These are phyloP conservation scores for Pythium aristosporum DNA, from an alignment of 352 stramenopile genomes.

Conservation along the genomic window DNA sequence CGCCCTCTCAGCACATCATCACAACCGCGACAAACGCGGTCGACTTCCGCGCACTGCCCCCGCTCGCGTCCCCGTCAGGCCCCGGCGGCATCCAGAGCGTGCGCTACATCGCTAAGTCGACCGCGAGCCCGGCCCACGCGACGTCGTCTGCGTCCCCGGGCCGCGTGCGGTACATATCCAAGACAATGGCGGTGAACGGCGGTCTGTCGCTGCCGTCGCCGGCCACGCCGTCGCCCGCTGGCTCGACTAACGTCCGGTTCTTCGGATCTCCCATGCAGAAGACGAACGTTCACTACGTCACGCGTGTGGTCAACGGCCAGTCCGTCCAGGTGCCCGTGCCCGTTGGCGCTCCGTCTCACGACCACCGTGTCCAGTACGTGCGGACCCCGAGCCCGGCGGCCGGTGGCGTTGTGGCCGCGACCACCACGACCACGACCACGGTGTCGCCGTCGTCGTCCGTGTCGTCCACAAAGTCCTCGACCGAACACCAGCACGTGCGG, in stretches of 20 bases:
- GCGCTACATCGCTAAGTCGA: conserved; percentile 9
- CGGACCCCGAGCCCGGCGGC: neutral
- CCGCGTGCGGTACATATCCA: conserved; percentile 2
- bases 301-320: conserved; percentile 18
- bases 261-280: conserved; percentile 8
- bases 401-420: neutral
- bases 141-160: neutral
- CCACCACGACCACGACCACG: neutral
- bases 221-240: conserved; percentile 1
- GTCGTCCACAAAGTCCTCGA: neutral
- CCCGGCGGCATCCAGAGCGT: conserved; percentile 2
- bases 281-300: conserved; percentile 16
- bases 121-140: neutral
- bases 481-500: conserved; percentile 15
- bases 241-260: conserved; percentile 11
- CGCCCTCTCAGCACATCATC: neutral
- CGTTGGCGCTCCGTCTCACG: conserved; percentile 5
- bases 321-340: conserved; percentile 17
- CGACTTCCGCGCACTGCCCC: neutral
- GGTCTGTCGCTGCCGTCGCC: conserved; percentile 5
- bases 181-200: conserved; percentile 1
- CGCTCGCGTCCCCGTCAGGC: neutral
- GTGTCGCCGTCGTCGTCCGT: conserved; percentile 6
- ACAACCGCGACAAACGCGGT: neutral
- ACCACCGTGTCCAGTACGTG: conserved; percentile 19